Evolutionary conservation across 352 stramenopile genomes (phyloP).

Genomic region (Phytopythium delawarense): DNA sequence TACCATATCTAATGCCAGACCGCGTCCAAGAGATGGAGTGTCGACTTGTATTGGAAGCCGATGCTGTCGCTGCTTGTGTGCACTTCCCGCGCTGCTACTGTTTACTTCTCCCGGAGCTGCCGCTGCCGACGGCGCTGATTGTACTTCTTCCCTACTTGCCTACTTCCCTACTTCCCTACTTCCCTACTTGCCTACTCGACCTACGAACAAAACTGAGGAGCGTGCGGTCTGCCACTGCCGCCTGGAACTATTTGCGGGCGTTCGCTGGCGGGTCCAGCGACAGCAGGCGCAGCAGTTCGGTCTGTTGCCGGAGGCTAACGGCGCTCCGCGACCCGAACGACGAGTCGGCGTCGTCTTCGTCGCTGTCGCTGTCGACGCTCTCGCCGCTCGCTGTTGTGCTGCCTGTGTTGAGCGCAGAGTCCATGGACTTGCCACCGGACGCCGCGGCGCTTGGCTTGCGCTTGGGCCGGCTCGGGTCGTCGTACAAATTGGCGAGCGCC

Average conservation of each 20-base stretch:
- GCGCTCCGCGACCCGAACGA: slow-evolving; percentile 6
- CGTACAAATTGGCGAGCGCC: slow-evolving; percentile 33
- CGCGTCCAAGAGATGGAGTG: not conserved
- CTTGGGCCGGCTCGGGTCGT: slow-evolving; percentile 21
- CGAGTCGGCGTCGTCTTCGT: slow-evolving; percentile 17
- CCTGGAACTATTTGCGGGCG: not conserved
- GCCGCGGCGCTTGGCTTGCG: slow-evolving; percentile 7
- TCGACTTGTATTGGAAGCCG: too few relatives aligned
- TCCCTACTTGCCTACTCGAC: not conserved
- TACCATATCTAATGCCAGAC: not conserved
- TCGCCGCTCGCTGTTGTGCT: slow-evolving; percentile 6
- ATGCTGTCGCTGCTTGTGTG: too few relatives aligned
- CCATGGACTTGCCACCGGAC: slow-evolving; percentile 13
- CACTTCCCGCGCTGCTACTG: not conserved
- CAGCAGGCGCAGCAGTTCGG: slow-evolving; percentile 54
- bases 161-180: not conserved
- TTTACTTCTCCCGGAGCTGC: not conserved
- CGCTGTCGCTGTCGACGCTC: slow-evolving; percentile 31
- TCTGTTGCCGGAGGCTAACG: slow-evolving; percentile 17
- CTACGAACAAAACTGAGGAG: not conserved
- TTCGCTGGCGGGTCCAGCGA: slow-evolving; percentile 21
- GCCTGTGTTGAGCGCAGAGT: slow-evolving; percentile 5
- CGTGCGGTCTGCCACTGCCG: not conserved
- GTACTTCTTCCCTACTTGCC: not conserved
- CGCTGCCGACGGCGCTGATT: not conserved